Percentiles rank a stretch among this genome's conserved stretches.
These are phyloP conservation scores for Seiridium cupressi DNA, from an alignment of 2,329 filamentous ascomycete species.

Conservation along the genomic window DNA sequence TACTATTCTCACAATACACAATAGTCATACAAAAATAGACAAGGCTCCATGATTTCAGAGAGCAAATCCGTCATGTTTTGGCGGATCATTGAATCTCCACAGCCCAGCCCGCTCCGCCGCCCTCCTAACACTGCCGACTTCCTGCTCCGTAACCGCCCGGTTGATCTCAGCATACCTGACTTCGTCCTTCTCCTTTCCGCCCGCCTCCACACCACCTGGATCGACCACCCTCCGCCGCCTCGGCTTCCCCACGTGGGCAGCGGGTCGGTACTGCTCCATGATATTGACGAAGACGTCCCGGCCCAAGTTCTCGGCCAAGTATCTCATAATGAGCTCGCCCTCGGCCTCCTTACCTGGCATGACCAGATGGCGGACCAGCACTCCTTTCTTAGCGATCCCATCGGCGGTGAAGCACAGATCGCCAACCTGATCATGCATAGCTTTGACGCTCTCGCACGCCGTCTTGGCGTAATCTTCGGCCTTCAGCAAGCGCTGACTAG, in stretches of 20 bases:
- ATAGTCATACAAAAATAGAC: not conserved
- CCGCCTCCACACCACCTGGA: conserved; percentile 24
- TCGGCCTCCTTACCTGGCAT: conserved; percentile 81
- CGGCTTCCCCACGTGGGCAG: conserved; percentile 77
- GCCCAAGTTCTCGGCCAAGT: conserved; percentile 71
- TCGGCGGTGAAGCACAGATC: conserved; percentile 80
- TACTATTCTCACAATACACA: not conserved
- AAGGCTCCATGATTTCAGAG: conserved; percentile 30
- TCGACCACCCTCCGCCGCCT: conserved; percentile 24
- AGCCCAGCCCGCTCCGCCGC: conserved; percentile 71
- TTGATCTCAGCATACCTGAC: conserved; percentile 77
- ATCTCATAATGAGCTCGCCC: conserved; percentile 71
- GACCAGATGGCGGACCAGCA: conserved; percentile 76
- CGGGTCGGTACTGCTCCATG: conserved; percentile 85
- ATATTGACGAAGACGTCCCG: conserved; percentile 78
- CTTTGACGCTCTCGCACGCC: conserved; percentile 73
- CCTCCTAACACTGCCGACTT: conserved; percentile 63
- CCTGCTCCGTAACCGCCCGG: conserved; percentile 61
- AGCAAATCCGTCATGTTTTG: conserved; percentile 49
- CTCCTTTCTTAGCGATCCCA: conserved; percentile 74
- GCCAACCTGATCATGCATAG: conserved; percentile 79
- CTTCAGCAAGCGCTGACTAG: conserved; percentile 72
- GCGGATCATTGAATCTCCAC: conserved; percentile 74
- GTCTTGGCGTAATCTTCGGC: conserved; percentile 71
- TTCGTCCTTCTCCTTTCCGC: conserved; percentile 32